These are phyloP conservation scores for Aureobasidium uvarum DNA, from an alignment of 2,329 filamentous ascomycete species.

Conservation along the genomic window DNA sequence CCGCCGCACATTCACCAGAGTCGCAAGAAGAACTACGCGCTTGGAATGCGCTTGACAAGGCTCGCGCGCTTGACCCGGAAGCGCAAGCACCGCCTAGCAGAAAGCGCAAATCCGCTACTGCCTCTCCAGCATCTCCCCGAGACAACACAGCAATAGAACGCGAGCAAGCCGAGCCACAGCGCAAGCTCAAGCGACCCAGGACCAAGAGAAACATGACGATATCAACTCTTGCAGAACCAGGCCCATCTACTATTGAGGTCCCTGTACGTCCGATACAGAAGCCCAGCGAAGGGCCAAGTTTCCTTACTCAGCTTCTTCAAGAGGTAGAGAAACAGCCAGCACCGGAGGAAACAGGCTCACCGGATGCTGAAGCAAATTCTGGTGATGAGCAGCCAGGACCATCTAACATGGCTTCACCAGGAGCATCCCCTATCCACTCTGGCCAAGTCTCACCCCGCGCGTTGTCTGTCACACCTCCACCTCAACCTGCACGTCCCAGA, in stretches of 20 bases:
- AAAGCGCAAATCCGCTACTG: slow-evolving; percentile 75
- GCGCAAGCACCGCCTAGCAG: slow-evolving; percentile 47
- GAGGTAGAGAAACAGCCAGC: slow-evolving; percentile 68
- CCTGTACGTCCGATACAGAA: slow-evolving; percentile 31
- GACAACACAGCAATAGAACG: slow-evolving; percentile 3
- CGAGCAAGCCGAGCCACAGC: slow-evolving; percentile 63
- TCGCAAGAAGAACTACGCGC: slow-evolving; percentile 74
- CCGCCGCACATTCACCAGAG: slow-evolving; percentile 46
- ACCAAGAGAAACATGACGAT: slow-evolving; percentile 64
- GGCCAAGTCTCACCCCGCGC: slow-evolving; percentile 66
- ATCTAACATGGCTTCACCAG: slow-evolving; percentile 60
- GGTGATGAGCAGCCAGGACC: slow-evolving; percentile 38
- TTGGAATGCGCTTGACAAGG: slow-evolving; percentile 89
- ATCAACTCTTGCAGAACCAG: slow-evolving; percentile 38
- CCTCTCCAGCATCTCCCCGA: slow-evolving; percentile 65
- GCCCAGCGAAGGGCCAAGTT: slow-evolving; percentile 58
- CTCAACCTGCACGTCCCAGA: slow-evolving; percentile 55
- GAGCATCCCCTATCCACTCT: slow-evolving; percentile 62
- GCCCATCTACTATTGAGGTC: slow-evolving; percentile 31
- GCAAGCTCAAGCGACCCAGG: slow-evolving; percentile 83
- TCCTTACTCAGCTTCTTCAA: slow-evolving; percentile 80
- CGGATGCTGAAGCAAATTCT: slow-evolving; percentile 32
- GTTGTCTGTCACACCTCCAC: slow-evolving; percentile 67
- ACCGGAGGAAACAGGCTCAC: slow-evolving; percentile 41
- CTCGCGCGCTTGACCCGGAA: slow-evolving; percentile 63